A percentile compares a stretch with the other conserved stretches of the same genome.
Evolutionary conservation across 78 protist species (phyloP).

Genomic region (Dictyostelium intermedium): DNA sequence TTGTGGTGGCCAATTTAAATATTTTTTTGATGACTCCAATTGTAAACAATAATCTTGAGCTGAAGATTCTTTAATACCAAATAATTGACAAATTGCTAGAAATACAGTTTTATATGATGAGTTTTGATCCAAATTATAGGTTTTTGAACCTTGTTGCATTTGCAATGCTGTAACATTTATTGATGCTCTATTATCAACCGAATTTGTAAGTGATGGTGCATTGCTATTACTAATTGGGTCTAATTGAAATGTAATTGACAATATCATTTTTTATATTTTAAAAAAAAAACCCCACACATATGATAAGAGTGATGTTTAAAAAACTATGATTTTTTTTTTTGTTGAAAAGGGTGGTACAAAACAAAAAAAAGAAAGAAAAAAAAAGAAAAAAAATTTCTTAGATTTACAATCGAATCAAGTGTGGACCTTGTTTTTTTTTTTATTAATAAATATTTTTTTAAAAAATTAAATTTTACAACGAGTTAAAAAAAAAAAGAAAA

Average conservation of each 20-base stretch:
- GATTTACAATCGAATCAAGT: not conserved
- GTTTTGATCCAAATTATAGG: constrained; percentile 41
- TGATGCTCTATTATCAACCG: not conserved
- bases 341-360: not conserved
- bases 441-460: too few species aligned
- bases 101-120: constrained; percentile 56
- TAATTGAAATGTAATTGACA: constrained; percentile 36
- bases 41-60: constrained; percentile 22
- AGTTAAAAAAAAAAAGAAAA: not conserved
- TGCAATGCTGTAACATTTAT: constrained; percentile 30
- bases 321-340: not conserved
- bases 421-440: not conserved
- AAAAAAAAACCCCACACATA: not conserved
- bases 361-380: not conserved
- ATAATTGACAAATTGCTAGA: constrained; percentile 50
- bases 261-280: not conserved
- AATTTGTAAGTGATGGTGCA: not conserved
- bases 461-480: not conserved
- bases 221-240: constrained; percentile 36
- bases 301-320: not conserved
- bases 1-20: constrained; percentile 62
- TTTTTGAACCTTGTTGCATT: constrained; percentile 4
- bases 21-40: constrained; percentile 35
- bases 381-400: not conserved
- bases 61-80: not conserved